Evolutionary conservation across 1,284 basidiomycete species (phyloP).

Genomic region (Malassezia equina): DNA sequence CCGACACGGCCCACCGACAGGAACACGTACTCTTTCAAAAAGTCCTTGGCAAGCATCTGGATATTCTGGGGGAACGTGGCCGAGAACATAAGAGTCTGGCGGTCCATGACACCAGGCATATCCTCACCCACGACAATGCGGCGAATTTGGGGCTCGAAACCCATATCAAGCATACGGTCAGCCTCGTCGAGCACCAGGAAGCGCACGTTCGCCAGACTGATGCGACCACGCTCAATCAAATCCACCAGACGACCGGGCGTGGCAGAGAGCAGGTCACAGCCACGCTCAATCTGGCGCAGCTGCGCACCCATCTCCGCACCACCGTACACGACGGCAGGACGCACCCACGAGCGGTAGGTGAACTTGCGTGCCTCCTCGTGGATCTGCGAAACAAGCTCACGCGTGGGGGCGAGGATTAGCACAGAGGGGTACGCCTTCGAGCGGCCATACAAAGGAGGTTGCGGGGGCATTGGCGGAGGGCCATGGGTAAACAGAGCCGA

Average conservation of each 20-base stretch:
- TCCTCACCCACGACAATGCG: constrained; percentile 96
- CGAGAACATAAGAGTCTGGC: constrained; percentile 99
- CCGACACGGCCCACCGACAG: constrained; percentile 96
- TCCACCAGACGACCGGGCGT: constrained; percentile 99
- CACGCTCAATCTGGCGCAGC: constrained; percentile 85
- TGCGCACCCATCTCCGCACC: constrained; percentile 96
- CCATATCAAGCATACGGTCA: constrained; percentile 99
- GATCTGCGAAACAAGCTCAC: constrained; percentile 97
- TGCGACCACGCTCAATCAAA: constrained; percentile 92
- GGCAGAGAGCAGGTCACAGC: constrained; percentile 90
- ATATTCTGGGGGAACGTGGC: constrained; percentile 99
- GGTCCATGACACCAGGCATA: constrained; percentile 83
- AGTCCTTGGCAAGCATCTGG: constrained; percentile 89
- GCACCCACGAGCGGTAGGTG: constrained; percentile 97
- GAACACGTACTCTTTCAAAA: constrained; percentile 77
- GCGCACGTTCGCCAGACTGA: constrained; percentile 89
- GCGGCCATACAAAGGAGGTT: constrained; percentile 56
- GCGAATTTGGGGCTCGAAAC: constrained; percentile 99
- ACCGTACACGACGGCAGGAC: constrained; percentile 96
- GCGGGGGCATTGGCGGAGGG: constrained; percentile 60
- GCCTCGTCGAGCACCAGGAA: constrained; percentile 98
- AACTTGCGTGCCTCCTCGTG: constrained; percentile 99
- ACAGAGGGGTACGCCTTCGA: constrained; percentile 93
- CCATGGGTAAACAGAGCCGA: constrained; percentile 82
- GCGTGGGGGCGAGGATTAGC: constrained; percentile 90